Evolutionary conservation across 148 eudicot species (phyloP).

Genomic region (Cornus kousa): DNA sequence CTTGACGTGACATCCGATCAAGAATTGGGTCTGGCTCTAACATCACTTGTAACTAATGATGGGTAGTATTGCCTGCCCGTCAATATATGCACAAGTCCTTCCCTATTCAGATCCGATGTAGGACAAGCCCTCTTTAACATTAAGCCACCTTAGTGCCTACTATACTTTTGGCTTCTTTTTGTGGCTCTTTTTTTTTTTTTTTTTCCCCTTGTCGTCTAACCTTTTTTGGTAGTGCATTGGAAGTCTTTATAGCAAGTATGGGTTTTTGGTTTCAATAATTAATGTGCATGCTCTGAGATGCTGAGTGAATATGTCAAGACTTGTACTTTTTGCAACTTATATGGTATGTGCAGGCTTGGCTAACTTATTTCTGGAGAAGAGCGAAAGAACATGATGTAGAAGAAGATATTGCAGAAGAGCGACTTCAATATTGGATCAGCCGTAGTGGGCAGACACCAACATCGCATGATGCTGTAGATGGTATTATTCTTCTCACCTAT

Average conservation of each 20-base stretch:
- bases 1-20: too few relatives aligned
- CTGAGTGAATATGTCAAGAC: background rate
- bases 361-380: constrained; percentile 87
- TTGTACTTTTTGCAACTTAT: background rate
- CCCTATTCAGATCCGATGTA: too few relatives aligned
- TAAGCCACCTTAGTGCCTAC: too few relatives aligned
- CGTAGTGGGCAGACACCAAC: constrained; percentile 83
- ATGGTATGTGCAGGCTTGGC: constrained; percentile 67
- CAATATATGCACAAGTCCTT: too few relatives aligned
- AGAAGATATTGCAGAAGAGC: constrained; percentile 64
- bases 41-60: too few relatives aligned
- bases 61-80: too few relatives aligned
- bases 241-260: background rate
- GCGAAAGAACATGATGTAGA: constrained; percentile 70
- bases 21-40: too few relatives aligned
- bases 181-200: too few relatives aligned
- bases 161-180: too few relatives aligned
- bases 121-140: too few relatives aligned
- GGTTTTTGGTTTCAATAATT: background rate
- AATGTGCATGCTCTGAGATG: background rate
- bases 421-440: constrained; percentile 77
- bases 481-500: constrained; percentile 32
- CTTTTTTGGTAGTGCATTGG: background rate
- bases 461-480: constrained; percentile 84
- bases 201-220: too few relatives aligned